Conservation (phyloP, 129 eudicot genomes). For the Escallonia herrerae region DNA sequence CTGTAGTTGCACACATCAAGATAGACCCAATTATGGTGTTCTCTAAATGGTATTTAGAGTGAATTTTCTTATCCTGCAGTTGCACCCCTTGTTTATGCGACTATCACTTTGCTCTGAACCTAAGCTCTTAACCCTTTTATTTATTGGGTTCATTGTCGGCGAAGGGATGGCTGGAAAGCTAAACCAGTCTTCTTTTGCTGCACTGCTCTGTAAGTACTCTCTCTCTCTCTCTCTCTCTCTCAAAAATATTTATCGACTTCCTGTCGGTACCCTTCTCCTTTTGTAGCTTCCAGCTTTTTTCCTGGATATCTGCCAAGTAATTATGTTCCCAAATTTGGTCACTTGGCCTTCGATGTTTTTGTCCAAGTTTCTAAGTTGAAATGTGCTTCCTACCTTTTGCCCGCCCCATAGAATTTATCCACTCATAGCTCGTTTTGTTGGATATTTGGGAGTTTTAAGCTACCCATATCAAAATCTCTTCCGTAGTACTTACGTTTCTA, state of each 20-base stretch:
- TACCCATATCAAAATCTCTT: no score
- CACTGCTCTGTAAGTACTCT: constrained; percentile 39
- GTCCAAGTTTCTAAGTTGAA: background rate
- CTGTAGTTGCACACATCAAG: background rate
- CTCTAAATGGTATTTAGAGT: constrained; percentile 4
- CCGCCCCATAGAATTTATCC: constrained; percentile 9
- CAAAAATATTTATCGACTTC: background rate
- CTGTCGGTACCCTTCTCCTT: constrained; percentile 18
- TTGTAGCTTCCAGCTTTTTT: constrained; percentile 27
- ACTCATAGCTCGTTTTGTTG: constrained; percentile 7
- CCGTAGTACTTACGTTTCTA: constrained; percentile 20
- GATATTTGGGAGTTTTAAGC: constrained; percentile 11
- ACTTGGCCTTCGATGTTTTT: constrained; percentile 2
- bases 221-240: constrained; percentile 25
- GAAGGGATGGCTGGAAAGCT: constrained; percentile 56
- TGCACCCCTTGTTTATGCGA: no score
- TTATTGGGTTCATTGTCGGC: constrained; percentile 41
- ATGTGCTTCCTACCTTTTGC: constrained; percentile 16
- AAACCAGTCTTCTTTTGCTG: constrained; percentile 27
- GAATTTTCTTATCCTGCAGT: constrained; percentile 7
- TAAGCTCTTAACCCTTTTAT: no score
- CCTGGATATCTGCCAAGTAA: constrained; percentile 11
- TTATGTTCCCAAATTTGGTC: constrained; percentile 35
- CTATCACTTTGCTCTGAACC: no score
- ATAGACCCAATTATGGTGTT: constrained; percentile 1